Conservation (phyloP, 1,139 yeast species). For the Yamadazyma trypodendri region DNA sequence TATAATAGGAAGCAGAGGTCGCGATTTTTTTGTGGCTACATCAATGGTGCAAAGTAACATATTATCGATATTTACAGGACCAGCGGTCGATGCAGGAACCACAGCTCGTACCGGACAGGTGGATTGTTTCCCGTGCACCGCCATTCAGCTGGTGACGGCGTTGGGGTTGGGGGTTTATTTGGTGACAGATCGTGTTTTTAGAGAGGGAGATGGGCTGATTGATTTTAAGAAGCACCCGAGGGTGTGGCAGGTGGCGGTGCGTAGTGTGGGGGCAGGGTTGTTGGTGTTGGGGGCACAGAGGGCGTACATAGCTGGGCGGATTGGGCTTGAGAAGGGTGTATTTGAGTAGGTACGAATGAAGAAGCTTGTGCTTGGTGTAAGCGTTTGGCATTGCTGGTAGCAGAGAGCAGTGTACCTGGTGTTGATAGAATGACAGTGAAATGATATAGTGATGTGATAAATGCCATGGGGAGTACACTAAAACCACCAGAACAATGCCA, state of each 20-base stretch:
- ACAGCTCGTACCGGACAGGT: no score
- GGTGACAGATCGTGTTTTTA: slow-evolving; percentile 29
- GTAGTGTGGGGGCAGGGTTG: slow-evolving; percentile 32
- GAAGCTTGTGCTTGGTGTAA: no score
- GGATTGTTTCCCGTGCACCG: slow-evolving; percentile 43
- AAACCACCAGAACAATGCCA: no score
- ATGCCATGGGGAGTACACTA: no score
- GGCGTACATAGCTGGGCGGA: slow-evolving; percentile 18
- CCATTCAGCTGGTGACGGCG: slow-evolving; percentile 36
- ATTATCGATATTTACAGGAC: slow-evolving; percentile 32
- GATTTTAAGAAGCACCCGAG: slow-evolving; percentile 37
- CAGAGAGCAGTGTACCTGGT: no score
- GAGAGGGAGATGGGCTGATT: slow-evolving; percentile 30
- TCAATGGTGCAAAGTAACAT: slow-evolving; percentile 22
- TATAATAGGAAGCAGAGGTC: no score
- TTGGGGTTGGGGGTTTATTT: slow-evolving; percentile 38
- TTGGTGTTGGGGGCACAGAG: slow-evolving; percentile 41
- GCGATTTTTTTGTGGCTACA: neutral
- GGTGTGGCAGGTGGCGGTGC: slow-evolving; percentile 42
- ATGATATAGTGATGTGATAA: no score
- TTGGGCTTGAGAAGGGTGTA: neutral
- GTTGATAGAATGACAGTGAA: no score
- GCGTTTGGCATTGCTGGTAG: no score
- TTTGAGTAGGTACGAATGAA: no score
- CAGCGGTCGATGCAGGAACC: slow-evolving; percentile 22